Evolutionary conservation across 2,329 filamentous ascomycete genomes (phyloP), one percentile per base, ranked within the genome.

Genomic region (Hirsutella rhossiliensis): DNA sequence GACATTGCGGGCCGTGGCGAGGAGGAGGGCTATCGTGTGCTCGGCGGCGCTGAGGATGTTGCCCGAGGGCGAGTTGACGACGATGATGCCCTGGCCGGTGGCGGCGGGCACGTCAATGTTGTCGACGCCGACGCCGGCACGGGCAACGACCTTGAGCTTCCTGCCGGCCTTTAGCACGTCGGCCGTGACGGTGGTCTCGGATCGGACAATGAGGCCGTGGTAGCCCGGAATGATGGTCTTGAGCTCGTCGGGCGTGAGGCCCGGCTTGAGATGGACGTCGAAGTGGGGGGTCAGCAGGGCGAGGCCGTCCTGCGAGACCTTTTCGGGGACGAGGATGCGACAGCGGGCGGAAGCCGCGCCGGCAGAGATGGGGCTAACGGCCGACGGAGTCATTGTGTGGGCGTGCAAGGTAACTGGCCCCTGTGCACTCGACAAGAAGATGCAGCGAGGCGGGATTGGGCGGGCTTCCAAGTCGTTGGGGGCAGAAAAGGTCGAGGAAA

Each of bases 21-120:
- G 76, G 45, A 90, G 67, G 37, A 92, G 68, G 43, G 80, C 80
- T 43, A 89, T 74, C 0, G 84, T 87, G 54, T 88, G 84, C 57
- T 88, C 84, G 0, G 84, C 84, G 0, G 85, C 86, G 0, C 86
- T 85, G 45, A 83, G 76, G 52, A 89, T 87, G 57, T 92, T 92
- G 2, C 86, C 86, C 17, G 77, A 76, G 0, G 86, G 85, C 23
- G 78, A 83, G 60, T 90, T 92, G 44, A 90, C 80, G 2, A 92
- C 85, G 42, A 89, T 80, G 47, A 90, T 80, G 18, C 86, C 86
- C 43, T 79, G 69, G 34, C 74, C 70, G 0, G 84, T 90, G 3
- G 85, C 85, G 8, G 78, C 76, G 30, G 77, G 68, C 0, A 90
- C 80, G 56, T 90, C 74, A 41, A 92, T 85, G 63, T 90, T 89